A percentile compares a stretch with the other conserved stretches of the same genome.
phyloP scores from a whole-genome alignment of 208 protist species.

The Strigomonas culicis region DNA sequence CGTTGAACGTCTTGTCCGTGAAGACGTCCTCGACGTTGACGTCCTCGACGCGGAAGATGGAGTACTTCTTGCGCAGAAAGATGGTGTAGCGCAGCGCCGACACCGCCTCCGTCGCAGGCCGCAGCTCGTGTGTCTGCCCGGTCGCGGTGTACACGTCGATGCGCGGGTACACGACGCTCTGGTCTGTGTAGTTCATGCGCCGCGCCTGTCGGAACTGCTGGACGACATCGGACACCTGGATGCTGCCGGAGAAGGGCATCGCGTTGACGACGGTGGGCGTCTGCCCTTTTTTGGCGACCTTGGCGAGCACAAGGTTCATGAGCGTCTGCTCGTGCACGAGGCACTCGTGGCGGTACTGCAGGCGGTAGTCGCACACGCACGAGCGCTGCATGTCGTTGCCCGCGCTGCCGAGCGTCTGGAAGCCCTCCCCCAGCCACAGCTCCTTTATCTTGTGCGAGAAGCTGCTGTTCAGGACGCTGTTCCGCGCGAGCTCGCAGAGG shows the following conservation, averaged over 20 bases:
- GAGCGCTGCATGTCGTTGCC: conserved; percentile 66
- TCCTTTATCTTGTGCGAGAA: conserved; percentile 72
- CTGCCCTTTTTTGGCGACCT: conserved; percentile 44
- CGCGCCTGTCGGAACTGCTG: conserved; percentile 41
- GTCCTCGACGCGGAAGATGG: conserved; percentile 47
- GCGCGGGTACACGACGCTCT: conserved; percentile 77
- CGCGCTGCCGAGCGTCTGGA: conserved; percentile 24
- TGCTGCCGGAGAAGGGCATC: conserved; percentile 40
- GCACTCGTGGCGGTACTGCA: conserved; percentile 79
- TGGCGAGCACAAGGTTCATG: conserved; percentile 65
- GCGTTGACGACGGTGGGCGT: conserved; percentile 20
- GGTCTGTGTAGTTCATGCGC: conserved; percentile 70
- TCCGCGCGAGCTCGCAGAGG: conserved; percentile 84
- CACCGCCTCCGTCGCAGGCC: conserved; percentile 40
- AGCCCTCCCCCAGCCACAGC: conserved; percentile 71
- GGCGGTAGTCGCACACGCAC: conserved; percentile 74
- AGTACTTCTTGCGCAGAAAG: conserved; percentile 72
- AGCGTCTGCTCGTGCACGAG: conserved; percentile 77
- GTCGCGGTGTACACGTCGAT: conserved; percentile 57
- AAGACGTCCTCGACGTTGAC: conserved; percentile 86
- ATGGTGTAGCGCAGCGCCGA: conserved; percentile 62
- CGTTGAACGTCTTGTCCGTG: conserved; percentile 71
- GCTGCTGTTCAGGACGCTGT: conserved; percentile 88
- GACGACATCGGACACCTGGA: conserved; percentile 41
- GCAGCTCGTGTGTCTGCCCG: conserved; percentile 7